These are phyloP conservation scores for Phytophthora lateralis DNA, from an alignment of 352 stramenopile genomes.

Conservation along the genomic window DNA sequence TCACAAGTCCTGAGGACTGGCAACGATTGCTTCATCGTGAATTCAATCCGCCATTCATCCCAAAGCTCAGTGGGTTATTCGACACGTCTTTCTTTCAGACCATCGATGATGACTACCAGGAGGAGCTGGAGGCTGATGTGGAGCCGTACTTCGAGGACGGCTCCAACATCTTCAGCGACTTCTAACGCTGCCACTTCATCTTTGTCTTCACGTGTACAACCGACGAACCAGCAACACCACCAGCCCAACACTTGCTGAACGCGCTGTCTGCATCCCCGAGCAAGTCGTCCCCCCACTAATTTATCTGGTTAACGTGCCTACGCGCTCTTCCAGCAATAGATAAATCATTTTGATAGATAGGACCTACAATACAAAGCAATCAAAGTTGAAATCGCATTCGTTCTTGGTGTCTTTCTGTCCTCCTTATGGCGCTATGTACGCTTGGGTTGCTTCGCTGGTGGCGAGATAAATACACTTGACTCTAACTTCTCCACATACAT, in stretches of 20 bases:
- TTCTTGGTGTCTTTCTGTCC: conserved; percentile 11
- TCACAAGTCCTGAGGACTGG: conserved; percentile 47
- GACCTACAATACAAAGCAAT: conserved; percentile 10
- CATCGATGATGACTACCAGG: conserved; percentile 56
- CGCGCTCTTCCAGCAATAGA: conserved; percentile 16
- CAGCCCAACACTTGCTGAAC: conserved; percentile 2
- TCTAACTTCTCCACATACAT: conserved; percentile 27
- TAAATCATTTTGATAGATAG: conserved; percentile 22
- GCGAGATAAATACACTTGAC: conserved; percentile 38
- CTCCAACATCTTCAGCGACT: conserved; percentile 69
- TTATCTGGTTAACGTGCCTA: conserved; percentile 32
- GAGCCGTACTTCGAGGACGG: conserved; percentile 73
- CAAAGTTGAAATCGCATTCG: conserved; percentile 5
- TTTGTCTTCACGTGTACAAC: conserved; percentile 20
- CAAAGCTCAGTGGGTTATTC: conserved; percentile 64
- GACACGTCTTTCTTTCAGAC: conserved; percentile 76
- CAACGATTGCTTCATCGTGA: conserved; percentile 47
- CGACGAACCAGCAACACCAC: conserved; percentile 9
- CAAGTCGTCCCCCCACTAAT: conserved; percentile 27
- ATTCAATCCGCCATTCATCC: conserved; percentile 58
- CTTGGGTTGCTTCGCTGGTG: conserved; percentile 8
- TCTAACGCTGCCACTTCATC: conserved; percentile 26
- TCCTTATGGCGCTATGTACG: not conserved
- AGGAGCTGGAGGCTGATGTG: conserved; percentile 56
- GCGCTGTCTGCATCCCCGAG: conserved; percentile 4